Evolutionary conservation across 805 yeast genomes (phyloP).

Genomic region (Metschnikowia gelsemii): DNA sequence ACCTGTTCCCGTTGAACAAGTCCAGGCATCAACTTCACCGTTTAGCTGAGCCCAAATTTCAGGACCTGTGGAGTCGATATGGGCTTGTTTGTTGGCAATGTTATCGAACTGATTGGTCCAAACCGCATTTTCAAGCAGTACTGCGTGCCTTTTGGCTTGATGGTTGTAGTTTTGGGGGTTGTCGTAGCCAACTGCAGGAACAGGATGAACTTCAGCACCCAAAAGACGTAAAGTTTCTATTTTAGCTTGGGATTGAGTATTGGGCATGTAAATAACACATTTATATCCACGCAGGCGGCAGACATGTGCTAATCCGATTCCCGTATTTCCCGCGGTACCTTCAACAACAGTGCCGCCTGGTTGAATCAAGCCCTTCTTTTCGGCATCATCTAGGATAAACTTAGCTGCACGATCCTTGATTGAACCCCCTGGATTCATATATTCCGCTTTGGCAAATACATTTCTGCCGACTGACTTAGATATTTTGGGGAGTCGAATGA

Average conservation of each 20-base stretch:
- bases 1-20: slow-evolving; percentile 91
- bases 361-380: slow-evolving; percentile 55
- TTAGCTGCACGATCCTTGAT: slow-evolving; percentile 90
- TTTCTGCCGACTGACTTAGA: slow-evolving; percentile 64
- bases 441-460: slow-evolving; percentile 87
- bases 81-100: slow-evolving; percentile 83
- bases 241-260: slow-evolving; percentile 80
- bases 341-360: slow-evolving; percentile 89
- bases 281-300: slow-evolving; percentile 82
- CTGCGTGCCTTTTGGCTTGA: slow-evolving; percentile 84
- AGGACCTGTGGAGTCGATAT: slow-evolving; percentile 87
- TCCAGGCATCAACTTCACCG: slow-evolving; percentile 79
- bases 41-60: slow-evolving; percentile 85
- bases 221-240: slow-evolving; percentile 69
- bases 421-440: slow-evolving; percentile 92
- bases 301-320: slow-evolving; percentile 81
- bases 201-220: slow-evolving; percentile 87
- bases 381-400: slow-evolving; percentile 76
- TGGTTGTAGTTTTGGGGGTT: slow-evolving; percentile 86
- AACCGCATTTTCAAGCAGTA: slow-evolving; percentile 68
- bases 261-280: slow-evolving; percentile 87
- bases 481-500: slow-evolving; percentile 58
- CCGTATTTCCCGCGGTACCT: slow-evolving; percentile 97
- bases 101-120: slow-evolving; percentile 95
- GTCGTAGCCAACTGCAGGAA: slow-evolving; percentile 80